Percentiles rank a stretch among this genome's conserved stretches.
phyloP scores from a whole-genome alignment of 495 filamentous ascomycete genomes.

The Hypoxylon rickii region DNA sequence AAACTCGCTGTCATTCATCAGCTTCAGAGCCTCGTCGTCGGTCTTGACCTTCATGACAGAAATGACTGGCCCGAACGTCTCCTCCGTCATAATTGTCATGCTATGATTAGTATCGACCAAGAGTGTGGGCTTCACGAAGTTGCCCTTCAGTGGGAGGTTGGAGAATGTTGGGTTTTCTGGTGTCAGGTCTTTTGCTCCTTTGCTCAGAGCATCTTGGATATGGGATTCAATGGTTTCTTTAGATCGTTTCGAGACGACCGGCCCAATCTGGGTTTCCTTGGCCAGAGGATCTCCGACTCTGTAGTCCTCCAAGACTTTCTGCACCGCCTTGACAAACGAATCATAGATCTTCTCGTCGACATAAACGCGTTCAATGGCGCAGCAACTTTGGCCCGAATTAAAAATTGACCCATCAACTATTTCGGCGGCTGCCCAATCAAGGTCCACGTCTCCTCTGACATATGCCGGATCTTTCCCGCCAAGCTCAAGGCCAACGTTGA shows the following conservation, averaged over 20 bases:
- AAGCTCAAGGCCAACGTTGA: constrained; percentile 84
- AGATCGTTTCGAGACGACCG: constrained; percentile 80
- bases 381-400: constrained; percentile 97
- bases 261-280: constrained; percentile 79
- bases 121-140: constrained; percentile 84
- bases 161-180: constrained; percentile 78
- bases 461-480: constrained; percentile 95
- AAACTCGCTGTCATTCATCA: constrained; percentile 97
- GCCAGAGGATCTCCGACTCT: constrained; percentile 86
- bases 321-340: constrained; percentile 73
- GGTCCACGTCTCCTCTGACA: constrained; percentile 80
- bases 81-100: constrained; percentile 92
- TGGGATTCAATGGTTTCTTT: constrained; percentile 77
- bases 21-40: constrained; percentile 77
- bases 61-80: constrained; percentile 95
- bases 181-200: constrained; percentile 83
- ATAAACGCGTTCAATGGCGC: constrained; percentile 89
- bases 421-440: constrained; percentile 88
- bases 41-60: constrained; percentile 88
- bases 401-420: constrained; percentile 94
- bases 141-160: constrained; percentile 70
- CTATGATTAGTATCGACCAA: constrained; percentile 79
- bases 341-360: constrained; percentile 85
- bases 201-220: constrained; percentile 79
- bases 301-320: constrained; percentile 83